Evolutionary conservation across 345 rosid species (phyloP).

Genomic region (Raphanus sativus): DNA sequence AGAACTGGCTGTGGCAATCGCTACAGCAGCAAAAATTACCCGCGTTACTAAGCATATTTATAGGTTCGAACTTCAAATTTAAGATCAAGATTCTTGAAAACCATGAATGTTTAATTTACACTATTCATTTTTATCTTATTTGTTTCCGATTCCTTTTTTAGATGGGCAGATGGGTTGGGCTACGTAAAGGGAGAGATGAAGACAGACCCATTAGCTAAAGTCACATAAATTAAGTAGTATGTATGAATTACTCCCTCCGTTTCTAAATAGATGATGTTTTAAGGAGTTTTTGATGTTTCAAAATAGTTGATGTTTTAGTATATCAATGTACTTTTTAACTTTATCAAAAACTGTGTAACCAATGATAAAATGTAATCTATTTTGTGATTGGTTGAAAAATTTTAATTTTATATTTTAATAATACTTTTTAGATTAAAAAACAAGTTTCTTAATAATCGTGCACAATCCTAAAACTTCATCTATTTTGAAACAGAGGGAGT

Average conservation of each 20-base stretch:
- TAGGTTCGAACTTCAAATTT: not conserved
- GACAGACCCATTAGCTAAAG: not conserved
- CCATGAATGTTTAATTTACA: not conserved
- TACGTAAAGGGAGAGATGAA: constrained; percentile 1
- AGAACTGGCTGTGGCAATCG: not conserved
- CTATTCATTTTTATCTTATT: not conserved
- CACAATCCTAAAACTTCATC: too few species aligned
- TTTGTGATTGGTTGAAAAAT: too few species aligned
- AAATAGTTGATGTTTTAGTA: too few species aligned
- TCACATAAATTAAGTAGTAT: not conserved
- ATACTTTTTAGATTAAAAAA: too few species aligned
- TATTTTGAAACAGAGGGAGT: too few species aligned
- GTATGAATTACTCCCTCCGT: not conserved
- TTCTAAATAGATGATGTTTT: too few species aligned
- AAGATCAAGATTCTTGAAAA: not conserved
- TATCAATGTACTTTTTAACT: too few species aligned
- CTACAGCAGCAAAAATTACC: not conserved
- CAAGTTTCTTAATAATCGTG: too few species aligned
- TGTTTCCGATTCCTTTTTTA: constrained; percentile 6
- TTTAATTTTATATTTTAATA: too few species aligned
- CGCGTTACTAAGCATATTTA: not conserved
- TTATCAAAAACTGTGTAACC: too few species aligned
- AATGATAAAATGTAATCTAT: too few species aligned
- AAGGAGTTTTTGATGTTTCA: too few species aligned
- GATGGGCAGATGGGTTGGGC: not conserved